phyloP scores from a whole-genome alignment of 2,329 filamentous ascomycete species.

The Penicillium sp. region DNA sequence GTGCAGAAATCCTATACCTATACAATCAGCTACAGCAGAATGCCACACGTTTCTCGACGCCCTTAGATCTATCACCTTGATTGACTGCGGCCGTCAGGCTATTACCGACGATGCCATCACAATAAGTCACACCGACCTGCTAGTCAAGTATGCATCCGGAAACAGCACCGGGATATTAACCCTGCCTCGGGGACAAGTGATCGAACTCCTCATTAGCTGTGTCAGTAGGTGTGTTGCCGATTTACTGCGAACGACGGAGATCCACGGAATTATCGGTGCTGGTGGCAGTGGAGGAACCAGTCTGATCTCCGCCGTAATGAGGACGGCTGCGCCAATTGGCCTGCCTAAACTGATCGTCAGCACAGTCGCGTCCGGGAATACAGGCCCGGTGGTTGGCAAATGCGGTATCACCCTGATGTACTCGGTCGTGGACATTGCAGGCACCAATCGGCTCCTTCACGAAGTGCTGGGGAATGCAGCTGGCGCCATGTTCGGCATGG shows the following conservation, averaged over 20 bases:
- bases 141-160: not conserved
- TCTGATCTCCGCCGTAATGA: not conserved
- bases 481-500: not conserved
- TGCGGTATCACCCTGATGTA: conserved; percentile 1
- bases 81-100: not conserved
- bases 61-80: not conserved
- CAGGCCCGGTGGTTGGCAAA: not conserved
- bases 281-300: not conserved
- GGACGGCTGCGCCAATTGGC: not conserved
- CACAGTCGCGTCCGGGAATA: not conserved
- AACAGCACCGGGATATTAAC: not conserved
- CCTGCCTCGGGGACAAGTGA: not conserved
- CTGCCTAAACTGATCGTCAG: not conserved
- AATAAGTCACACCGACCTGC: not conserved
- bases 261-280: not conserved
- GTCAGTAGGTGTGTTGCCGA: not conserved
- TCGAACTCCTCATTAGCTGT: not conserved
- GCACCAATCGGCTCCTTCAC: not conserved
- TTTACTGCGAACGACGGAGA: not conserved
- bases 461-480: not conserved
- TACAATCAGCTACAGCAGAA: not conserved
- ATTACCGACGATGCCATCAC: not conserved
- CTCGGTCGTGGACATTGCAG: not conserved
- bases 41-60: not conserved
- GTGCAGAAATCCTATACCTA: not conserved